A percentile compares a stretch with the other conserved stretches of the same genome.
Evolutionary conservation across 148 eudicot genomes (phyloP).

Genomic region (Amaranthus hypochondriacus): DNA sequence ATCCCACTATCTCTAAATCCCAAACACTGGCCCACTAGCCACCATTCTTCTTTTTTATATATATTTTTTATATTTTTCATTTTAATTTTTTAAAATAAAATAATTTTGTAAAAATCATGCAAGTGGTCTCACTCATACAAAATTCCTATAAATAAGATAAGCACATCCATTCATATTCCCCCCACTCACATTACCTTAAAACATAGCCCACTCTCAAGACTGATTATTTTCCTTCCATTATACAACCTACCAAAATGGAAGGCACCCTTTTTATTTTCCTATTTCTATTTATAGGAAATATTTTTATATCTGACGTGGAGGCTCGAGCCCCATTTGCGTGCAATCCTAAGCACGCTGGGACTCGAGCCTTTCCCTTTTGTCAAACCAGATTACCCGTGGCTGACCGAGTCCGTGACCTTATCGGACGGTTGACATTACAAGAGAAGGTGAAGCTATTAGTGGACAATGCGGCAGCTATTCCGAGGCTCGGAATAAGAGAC

Average conservation of each 20-base stretch:
- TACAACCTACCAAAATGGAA: conserved; percentile 13
- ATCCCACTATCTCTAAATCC: neutral
- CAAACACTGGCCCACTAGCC: conserved; percentile 10
- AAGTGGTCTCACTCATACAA: conserved; percentile 8
- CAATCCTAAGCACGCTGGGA: conserved; percentile 37
- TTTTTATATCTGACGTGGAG: neutral
- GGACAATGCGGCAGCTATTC: conserved; percentile 65
- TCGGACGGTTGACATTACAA: conserved; percentile 59
- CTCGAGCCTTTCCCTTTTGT: conserved; percentile 48
- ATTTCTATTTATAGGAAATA: conserved; percentile 9
- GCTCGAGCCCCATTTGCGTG: conserved; percentile 65
- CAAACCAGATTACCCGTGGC: conserved; percentile 23
- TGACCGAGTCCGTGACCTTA: conserved; percentile 61
- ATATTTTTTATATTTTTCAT: too few species aligned
- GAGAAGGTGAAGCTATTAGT: conserved; percentile 67
- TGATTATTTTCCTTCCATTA: neutral
- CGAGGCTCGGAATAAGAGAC: conserved; percentile 64
- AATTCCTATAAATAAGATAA: conserved; percentile 14
- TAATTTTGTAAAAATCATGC: neutral
- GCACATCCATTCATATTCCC: neutral
- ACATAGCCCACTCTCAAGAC: neutral
- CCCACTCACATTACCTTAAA: conserved; percentile 12
- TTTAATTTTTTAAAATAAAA: neutral
- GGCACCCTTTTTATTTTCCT: neutral
- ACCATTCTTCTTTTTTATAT: neutral